phyloP scores from a whole-genome alignment of 169 alveolate species.

The Plasmodium knowlesi region DNA sequence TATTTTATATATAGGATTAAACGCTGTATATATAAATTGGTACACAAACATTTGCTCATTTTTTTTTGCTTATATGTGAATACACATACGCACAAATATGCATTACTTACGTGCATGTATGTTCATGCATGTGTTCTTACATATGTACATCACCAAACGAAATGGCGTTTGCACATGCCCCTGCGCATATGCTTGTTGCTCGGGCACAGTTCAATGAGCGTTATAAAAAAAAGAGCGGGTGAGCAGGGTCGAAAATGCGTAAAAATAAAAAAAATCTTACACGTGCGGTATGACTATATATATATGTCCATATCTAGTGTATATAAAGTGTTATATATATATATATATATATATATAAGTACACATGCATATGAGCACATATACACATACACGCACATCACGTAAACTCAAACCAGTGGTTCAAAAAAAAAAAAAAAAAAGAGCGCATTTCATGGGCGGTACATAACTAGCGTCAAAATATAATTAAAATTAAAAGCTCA shows the following conservation, averaged over 20 bases:
- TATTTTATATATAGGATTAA: neutral
- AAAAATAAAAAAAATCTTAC: neutral
- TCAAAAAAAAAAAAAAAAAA: neutral
- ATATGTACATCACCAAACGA: neutral
- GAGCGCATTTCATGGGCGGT: neutral
- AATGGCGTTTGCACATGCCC: neutral
- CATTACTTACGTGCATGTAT: neutral
- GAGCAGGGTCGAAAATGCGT: neutral
- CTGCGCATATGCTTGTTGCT: neutral
- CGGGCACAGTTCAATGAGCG: neutral
- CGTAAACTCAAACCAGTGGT: neutral
- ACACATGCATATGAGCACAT: neutral
- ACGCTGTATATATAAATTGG: neutral
- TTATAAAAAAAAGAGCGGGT: neutral
- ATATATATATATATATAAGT: too few relatives aligned
- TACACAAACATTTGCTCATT: conserved; percentile 2
- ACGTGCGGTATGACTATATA: neutral
- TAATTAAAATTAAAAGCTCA: neutral
- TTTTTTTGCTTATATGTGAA: neutral
- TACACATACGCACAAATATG: neutral
- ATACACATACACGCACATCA: neutral
- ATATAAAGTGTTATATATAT: neutral
- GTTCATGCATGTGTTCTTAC: conserved; percentile 1
- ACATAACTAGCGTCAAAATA: neutral
- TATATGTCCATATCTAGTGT: neutral